Base-by-base conservation (phyloP, 2,329 filamentous ascomycete species). In the Beauveria varroae region DNA sequence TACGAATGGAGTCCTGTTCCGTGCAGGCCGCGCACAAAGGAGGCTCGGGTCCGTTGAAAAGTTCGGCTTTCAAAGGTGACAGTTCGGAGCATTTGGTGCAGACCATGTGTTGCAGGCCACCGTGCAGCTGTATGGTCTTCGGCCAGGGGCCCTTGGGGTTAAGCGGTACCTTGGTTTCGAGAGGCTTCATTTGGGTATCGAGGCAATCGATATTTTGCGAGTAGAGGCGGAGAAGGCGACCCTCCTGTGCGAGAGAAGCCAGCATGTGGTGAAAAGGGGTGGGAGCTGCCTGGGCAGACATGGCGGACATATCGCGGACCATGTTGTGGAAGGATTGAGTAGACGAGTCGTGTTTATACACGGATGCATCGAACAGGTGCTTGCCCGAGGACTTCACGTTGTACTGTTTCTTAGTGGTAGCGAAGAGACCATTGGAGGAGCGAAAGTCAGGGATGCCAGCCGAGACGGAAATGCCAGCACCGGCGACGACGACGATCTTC, bases 401-500 rank as follows among this genome's bases (percentile, higher is more conserved):
- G 75, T 97, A 91, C 71, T 96, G 88, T 64, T 85, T 88, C 66
- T 90, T 89, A 28, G 96, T 81, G 20, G 89, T 90, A 63, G 87
- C 89, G 76, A 99, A 99, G 3, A 99, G 83, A 56, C 95, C 95
- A 63, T 87, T 88, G 12, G 90, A 87, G 5, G 95, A 99, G 66
- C 95, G 91, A 70, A 99, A 99, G 74, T 99, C 95, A 68, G 95
- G 95, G 69, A 99, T 96, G 65, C 95, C 95, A 67, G 95, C 93
- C 59, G 93, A 93, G 57, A 97, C 95, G 44, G 95, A 98, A 69
- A 99, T 99, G 64, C 95, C 95, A 65, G 95, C 95, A 62, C 95
- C 95, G 52, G 93, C 95, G 72, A 99, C 90, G 57, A 98, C 91
- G 40, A 99, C 91, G 71, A 99, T 96, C 78, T 96, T 97, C 77